Conservation (phyloP, 306 rosid genomes). For the Casuarina cunninghamiana region DNA sequence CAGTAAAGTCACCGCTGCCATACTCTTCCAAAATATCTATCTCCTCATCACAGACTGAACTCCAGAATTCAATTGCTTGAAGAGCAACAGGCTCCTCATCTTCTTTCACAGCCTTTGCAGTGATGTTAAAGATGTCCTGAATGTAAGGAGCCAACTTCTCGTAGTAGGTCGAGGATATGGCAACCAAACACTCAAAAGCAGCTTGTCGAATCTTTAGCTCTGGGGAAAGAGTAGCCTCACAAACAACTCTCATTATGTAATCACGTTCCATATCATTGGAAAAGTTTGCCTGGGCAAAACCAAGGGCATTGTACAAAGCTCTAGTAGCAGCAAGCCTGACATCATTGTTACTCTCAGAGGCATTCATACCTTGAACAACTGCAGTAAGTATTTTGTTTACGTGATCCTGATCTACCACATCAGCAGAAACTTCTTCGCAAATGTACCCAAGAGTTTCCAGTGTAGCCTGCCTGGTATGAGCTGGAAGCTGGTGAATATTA, state of each 20-base stretch:
- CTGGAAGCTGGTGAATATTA: constrained; percentile 71
- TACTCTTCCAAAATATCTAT: constrained; percentile 86
- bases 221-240: constrained; percentile 85
- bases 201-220: constrained; percentile 76
- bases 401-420: constrained; percentile 67
- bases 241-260: constrained; percentile 85
- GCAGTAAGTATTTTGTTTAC: constrained; percentile 85
- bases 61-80: constrained; percentile 94
- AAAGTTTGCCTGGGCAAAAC: constrained; percentile 93
- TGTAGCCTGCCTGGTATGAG: constrained; percentile 78
- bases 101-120: constrained; percentile 90
- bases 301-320: constrained; percentile 77
- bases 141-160: constrained; percentile 81
- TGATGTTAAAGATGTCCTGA: constrained; percentile 73
- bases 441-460: constrained; percentile 95
- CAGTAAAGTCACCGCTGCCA: constrained; percentile 71
- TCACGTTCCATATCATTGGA: constrained; percentile 91
- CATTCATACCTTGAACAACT: constrained; percentile 87
- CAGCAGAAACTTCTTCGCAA: constrained; percentile 88
- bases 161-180: constrained; percentile 86
- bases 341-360: constrained; percentile 67
- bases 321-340: constrained; percentile 73
- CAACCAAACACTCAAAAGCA: constrained; percentile 85
- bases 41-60: constrained; percentile 95
- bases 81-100: constrained; percentile 95